Base-by-base conservation (phyloP, 2,329 filamentous ascomycete species). In the Aspergillus nomiae region DNA sequence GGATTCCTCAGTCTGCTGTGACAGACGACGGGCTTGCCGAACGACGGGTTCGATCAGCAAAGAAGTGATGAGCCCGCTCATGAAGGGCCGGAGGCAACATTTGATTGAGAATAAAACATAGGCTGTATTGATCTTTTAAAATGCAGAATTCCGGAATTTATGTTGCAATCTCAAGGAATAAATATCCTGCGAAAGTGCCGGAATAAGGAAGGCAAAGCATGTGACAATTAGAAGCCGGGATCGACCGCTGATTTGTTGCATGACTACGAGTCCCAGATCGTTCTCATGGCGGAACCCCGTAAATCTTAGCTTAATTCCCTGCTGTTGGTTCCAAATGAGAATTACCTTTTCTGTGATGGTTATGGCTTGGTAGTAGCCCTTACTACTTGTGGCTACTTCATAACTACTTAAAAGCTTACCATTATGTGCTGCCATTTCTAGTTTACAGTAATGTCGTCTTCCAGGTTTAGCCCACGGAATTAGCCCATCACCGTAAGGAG, bases 21-120 rank as follows among this genome's bases (percentile, higher is more conserved):
- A 79, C 63, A 77, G 75, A 63, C 76, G 78, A 64, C 76, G 75
- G 66, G 78, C 77, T 73, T 78, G 76, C 66, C 78, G 78, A 65
- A 81, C 70, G 66, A 79, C 76, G 56, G 78, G 75, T 68, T 81
- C 80, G 63, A 79, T 77, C 55, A 82, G 70, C 62, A 80, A 75
- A 46, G 80, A 80, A 34, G 74, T 74, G 58, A 82, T 73, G 56
- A 79, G 78, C 69, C 76, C 75, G 72, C 75, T 82, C 80, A 83
- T 83, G 75, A 70, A 74, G 70, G 69, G 67, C 67, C 65, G 58
- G 36, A 65, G 61, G 43, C 56, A 64, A 65, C 71, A 68, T 66
- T 58, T 64, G 59, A 62, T 38, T 32, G 38, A 36, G 19, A 21
- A 21, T 46, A 21, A 58, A 57, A 43, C 57, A 62, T 60, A 34